Evolutionary conservation across 495 filamentous ascomycete genomes (phyloP), one percentile per base, ranked within the genome.

Genomic region (Penicilliopsis zonata): DNA sequence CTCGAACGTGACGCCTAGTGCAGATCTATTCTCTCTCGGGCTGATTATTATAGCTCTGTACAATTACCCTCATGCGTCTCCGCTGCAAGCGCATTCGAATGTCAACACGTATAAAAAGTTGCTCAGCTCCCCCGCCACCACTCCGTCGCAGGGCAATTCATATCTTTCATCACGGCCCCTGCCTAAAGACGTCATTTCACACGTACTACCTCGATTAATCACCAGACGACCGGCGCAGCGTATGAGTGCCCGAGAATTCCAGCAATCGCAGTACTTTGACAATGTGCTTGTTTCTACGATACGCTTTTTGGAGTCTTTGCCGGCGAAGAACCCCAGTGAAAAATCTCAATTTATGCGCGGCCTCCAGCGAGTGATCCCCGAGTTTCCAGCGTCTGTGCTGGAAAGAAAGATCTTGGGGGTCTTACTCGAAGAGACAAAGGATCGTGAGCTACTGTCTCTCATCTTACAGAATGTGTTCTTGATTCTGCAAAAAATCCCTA

Each of bases 251-350:
- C 73, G 76, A 31, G 87, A 94, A 41, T 96, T 98, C 38, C 88
- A 98, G 48, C 75, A 94, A 49, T 86, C 83, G 37, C 73, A 76
- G 38, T 98, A 92, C 49, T 98, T 98, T 41, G 85, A 96, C 52
- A 96, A 95, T 49, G 86, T 94, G 31, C 66, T 98, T 14, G 82
- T 98, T 16, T 90, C 86, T 1, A 90, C 92, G 0, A 86, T 98
- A 32, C 86, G 92, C 15, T 98, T 96, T 46, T 60, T 98, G 15
- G 90, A 98, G 40, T 66, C 73, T 0, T 68, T 98, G 31, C 87
- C 90, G 2, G 80, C 86, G 23, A 98, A 98, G 57, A 94, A 85
- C 2, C 69, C 81, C 0, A 80, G 72, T 44, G 92, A 98, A 47
- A 98, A 96, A 50, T 66, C 81, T 1, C 76, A 85, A 36, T 98